Base-by-base conservation (phyloP, 1,139 yeast species). In the Hyphopichia khmerensis region DNA sequence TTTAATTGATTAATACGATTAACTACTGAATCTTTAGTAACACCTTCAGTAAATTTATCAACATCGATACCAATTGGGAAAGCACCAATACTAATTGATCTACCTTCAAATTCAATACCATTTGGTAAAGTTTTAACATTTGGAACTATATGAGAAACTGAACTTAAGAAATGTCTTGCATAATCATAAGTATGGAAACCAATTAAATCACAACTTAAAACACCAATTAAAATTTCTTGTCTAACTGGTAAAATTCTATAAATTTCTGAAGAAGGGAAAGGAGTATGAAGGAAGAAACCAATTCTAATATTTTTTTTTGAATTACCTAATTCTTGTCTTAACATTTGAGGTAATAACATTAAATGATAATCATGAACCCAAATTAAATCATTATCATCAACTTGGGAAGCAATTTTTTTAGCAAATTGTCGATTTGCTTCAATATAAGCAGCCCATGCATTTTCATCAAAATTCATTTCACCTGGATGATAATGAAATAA, bases 161-260 rank as follows among this genome's bases (percentile, higher is more conserved):
- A 84, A 17, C 96, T 85, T 44, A 95, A 67, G 65, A 95, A 95
- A 68, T 95, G 99, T 55, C 99, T 79, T n/a, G 96, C 99, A 58
- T 95, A 95, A 64, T 95, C 99, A 64, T 95, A 95, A n/a, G 99
- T 95, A 64, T 95, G 99, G 76, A 95, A 95, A 0, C 99, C 99
- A 57, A 95, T 83, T 55, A 95, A 76, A 61, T 95, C 96, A 67
- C 98, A 93, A 55, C 95, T 85, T 59, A 95, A 71, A 2, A 95
- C 96, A 39, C 99, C 99, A 47, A 79, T 80, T 55, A 95, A 72
- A 43, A 95, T 90, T 64, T 95, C 99, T 53, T 85, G 82, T 64
- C 99, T 79, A 15, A 95, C 99, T 0, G 99, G 99, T 55, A 95
- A 72, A 45, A 95, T 91, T 60, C 99, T 73, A 67, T 95, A 95